Percentiles rank a stretch among this genome's conserved stretches.
These are phyloP conservation scores for Medicago truncatula DNA, from an alignment of 306 rosid species.

Conservation along the genomic window MtrunA17r5.0-ANR NC_053043.1:39895001-39895500, in stretches of 20 bases:
- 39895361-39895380: constrained; percentile 28
- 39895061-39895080: no score
- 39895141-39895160: no score
- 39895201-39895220: neutral
- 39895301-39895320: constrained; percentile 19
- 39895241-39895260: neutral
- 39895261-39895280: neutral
- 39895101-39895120: no score
- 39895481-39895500: constrained; percentile 71
- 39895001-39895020: constrained; percentile 9
- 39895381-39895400: constrained; percentile 91
- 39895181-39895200: neutral
- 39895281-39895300: constrained; percentile 16
- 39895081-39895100: neutral
- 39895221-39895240: neutral
- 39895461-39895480: constrained; percentile 93
- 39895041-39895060: neutral
- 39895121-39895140: no score
- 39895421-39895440: constrained; percentile 82
- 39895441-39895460: constrained; percentile 79
- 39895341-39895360: constrained; percentile 2
- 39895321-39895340: neutral
- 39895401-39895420: constrained; percentile 94
- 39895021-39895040: neutral
- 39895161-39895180: no score